A percentile compares a stretch with the other conserved stretches of the same genome.
Evolutionary conservation across 306 rosid species (phyloP).

Genomic region (Pyrus betulifolia): DNA sequence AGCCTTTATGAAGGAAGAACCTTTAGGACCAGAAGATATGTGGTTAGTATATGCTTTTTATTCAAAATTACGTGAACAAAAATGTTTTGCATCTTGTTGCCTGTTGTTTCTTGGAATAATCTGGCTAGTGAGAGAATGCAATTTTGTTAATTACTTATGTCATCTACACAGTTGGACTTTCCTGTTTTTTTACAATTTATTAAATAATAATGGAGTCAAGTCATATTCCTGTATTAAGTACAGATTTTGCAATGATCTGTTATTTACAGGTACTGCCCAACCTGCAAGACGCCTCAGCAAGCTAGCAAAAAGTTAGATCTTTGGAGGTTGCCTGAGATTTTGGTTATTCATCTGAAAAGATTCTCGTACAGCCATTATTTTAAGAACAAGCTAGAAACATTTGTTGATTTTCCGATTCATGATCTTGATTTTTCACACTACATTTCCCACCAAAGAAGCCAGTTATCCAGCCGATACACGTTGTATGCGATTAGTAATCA

Average conservation of each 20-base stretch:
- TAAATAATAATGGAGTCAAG: background rate
- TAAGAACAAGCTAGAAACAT: slow-evolving; percentile 68
- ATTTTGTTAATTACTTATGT: background rate
- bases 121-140: background rate
- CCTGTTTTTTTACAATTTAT: background rate
- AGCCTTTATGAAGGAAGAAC: slow-evolving; percentile 82
- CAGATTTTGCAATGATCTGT: background rate
- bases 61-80: background rate
- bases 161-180: background rate
- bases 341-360: slow-evolving; percentile 83
- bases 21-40: slow-evolving; percentile 82
- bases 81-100: background rate
- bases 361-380: slow-evolving; percentile 47
- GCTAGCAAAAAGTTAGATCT: slow-evolving; percentile 82
- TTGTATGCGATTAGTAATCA: slow-evolving; percentile 81
- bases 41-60: slow-evolving; percentile 50
- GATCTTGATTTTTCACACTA: slow-evolving; percentile 56
- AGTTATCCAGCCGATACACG: slow-evolving; percentile 36
- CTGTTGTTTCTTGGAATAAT: slow-evolving; percentile 4
- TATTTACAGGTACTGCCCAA: slow-evolving; percentile 63
- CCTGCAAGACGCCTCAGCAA: slow-evolving; percentile 67
- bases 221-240: background rate
- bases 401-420: slow-evolving; percentile 68
- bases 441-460: slow-evolving; percentile 25
- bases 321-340: slow-evolving; percentile 88